Conservation (phyloP, 2,329 filamentous ascomycete species). For the Thielaviopsis ethacetica region DNA sequence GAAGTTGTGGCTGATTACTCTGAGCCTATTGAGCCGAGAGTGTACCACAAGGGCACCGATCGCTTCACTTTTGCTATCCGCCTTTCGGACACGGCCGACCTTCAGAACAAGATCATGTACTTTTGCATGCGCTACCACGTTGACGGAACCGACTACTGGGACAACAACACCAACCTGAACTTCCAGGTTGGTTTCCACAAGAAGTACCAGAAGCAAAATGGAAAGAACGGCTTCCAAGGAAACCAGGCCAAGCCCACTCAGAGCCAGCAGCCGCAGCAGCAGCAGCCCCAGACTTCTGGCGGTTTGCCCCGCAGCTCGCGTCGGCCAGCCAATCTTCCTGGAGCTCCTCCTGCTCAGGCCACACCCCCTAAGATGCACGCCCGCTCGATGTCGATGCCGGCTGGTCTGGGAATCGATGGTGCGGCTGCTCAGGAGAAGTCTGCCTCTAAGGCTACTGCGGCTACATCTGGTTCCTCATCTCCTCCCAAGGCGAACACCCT, state of each 20-base stretch:
- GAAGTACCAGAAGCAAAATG: constrained; percentile 48
- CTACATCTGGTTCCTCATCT: background rate
- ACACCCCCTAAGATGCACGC: constrained; percentile 15
- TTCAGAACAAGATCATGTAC: constrained; percentile 84
- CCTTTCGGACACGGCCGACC: constrained; percentile 74
- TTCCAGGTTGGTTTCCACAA: constrained; percentile 90
- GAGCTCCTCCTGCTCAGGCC: background rate
- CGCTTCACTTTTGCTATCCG: constrained; percentile 91
- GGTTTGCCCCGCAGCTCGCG: constrained; percentile 53
- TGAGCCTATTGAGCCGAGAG: constrained; percentile 49
- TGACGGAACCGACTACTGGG: constrained; percentile 78
- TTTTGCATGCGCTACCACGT: constrained; percentile 83
- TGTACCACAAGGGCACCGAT: constrained; percentile 43
- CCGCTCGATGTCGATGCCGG: constrained; percentile 37
- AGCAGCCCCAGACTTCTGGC: constrained; percentile 17
- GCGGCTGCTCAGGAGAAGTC: constrained; percentile 34
- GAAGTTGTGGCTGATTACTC: constrained; percentile 83
- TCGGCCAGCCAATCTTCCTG: constrained; percentile 19
- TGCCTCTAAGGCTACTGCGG: background rate
- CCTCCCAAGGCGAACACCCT: constrained; percentile 15
- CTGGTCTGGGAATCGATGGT: constrained; percentile 49
- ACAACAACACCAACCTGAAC: constrained; percentile 76
- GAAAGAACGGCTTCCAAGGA: constrained; percentile 36
- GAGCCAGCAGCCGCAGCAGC: background rate
- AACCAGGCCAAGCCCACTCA: constrained; percentile 9